Evolutionary conservation across 345 rosid genomes (phyloP).

Genomic region (Psidium guajava): DNA sequence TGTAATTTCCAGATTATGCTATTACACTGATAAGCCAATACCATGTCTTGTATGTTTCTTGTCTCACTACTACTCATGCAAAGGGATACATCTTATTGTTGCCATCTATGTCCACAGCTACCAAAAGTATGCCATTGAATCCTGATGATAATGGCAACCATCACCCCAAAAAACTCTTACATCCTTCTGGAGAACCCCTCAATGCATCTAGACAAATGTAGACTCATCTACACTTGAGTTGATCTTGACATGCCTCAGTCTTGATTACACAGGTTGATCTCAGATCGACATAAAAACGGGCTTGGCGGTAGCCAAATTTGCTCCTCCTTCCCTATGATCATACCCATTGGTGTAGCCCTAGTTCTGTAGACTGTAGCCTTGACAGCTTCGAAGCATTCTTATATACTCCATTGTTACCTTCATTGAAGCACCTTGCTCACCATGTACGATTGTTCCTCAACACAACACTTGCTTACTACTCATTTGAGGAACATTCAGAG

Average conservation of each 20-base stretch:
- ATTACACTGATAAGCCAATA: not conserved
- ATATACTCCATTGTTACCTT: not conserved
- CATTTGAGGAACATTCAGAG: not conserved
- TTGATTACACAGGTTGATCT: not conserved
- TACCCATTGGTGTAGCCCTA: not conserved
- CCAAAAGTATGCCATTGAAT: not conserved
- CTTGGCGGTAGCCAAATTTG: not conserved
- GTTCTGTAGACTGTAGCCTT: not conserved
- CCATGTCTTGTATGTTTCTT: not conserved
- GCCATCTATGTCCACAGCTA: not conserved
- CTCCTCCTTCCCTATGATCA: not conserved
- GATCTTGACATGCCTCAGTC: not conserved
- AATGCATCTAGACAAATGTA: not conserved
- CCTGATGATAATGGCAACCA: not conserved
- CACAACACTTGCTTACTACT: not conserved
- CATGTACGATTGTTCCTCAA: not conserved
- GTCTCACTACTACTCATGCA: not conserved
- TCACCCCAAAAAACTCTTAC: not conserved
- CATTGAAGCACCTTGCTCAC: not conserved
- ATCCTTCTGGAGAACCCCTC: not conserved
- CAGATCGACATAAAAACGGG: not conserved
- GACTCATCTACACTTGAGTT: not conserved
- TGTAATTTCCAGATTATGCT: not conserved
- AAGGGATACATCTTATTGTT: not conserved
- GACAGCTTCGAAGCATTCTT: not conserved